Conservation (phyloP, 208 protist species). For the Vickermania ingenoplastis region DNA sequence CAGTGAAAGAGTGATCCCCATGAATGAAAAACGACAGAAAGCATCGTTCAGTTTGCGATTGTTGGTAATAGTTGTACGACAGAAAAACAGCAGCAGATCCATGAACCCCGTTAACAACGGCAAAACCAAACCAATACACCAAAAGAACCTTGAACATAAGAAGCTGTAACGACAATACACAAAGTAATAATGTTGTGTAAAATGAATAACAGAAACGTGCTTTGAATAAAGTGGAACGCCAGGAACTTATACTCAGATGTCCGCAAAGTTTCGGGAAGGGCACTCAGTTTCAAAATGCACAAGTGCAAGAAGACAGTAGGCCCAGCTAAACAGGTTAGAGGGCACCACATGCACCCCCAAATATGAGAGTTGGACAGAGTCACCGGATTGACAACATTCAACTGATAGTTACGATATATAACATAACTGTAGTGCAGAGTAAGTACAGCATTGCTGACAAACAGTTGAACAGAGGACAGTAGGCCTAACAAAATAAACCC, state of each 20-base stretch:
- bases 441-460: background rate
- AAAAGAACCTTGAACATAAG: background rate
- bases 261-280: background rate
- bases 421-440: background rate
- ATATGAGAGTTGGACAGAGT: background rate
- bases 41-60: background rate
- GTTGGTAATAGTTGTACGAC: background rate
- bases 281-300: background rate
- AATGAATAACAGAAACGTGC: background rate
- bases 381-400: background rate
- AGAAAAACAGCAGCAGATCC: background rate
- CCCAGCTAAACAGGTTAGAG: background rate
- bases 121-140: background rate
- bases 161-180: background rate
- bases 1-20: background rate
- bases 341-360: background rate
- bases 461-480: background rate
- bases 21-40: background rate
- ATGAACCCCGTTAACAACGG: background rate
- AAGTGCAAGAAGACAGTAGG: background rate
- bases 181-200: background rate
- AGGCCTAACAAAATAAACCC: background rate
- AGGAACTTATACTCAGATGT: background rate
- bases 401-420: background rate
- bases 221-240: background rate